phyloP scores from a whole-genome alignment of 2,329 filamentous ascomycete species.

The Metarhizium anisopliae region DNA sequence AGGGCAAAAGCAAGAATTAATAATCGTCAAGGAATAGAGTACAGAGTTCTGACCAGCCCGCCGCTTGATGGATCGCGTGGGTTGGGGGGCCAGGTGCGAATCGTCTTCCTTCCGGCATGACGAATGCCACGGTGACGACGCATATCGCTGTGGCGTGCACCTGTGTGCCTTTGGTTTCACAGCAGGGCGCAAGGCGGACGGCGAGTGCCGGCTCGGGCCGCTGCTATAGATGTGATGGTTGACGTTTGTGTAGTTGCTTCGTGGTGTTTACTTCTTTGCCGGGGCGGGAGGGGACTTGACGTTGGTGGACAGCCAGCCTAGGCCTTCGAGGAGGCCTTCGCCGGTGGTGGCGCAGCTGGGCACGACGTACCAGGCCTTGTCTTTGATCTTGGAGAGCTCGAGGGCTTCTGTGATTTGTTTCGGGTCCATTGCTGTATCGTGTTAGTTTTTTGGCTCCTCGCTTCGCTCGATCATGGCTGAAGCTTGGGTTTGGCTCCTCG shows the following conservation, averaged over 20 bases:
- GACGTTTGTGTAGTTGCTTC: neutral
- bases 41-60: neutral
- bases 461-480: neutral
- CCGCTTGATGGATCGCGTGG: neutral
- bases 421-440: conserved; percentile 60
- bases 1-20: neutral
- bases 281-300: conserved; percentile 57
- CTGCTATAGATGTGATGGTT: too few species aligned
- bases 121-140: too few species aligned
- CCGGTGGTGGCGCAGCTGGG: conserved; percentile 76
- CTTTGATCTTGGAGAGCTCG: conserved; percentile 67
- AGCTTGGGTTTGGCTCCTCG: too few species aligned
- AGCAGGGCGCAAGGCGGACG: too few species aligned
- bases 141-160: too few species aligned
- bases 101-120: too few species aligned
- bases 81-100: too few species aligned
- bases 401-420: conserved; percentile 72
- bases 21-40: neutral
- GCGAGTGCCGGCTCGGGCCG: too few species aligned
- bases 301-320: conserved; percentile 79
- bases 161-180: too few species aligned
- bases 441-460: neutral
- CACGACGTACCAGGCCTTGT: conserved; percentile 79
- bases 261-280: conserved; percentile 37
- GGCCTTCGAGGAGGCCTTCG: conserved; percentile 71